A percentile compares a stretch with the other conserved stretches of the same genome.
Evolutionary conservation across 1,284 basidiomycete genomes (phyloP).

Genomic region (Ceratobasidium sp.): DNA sequence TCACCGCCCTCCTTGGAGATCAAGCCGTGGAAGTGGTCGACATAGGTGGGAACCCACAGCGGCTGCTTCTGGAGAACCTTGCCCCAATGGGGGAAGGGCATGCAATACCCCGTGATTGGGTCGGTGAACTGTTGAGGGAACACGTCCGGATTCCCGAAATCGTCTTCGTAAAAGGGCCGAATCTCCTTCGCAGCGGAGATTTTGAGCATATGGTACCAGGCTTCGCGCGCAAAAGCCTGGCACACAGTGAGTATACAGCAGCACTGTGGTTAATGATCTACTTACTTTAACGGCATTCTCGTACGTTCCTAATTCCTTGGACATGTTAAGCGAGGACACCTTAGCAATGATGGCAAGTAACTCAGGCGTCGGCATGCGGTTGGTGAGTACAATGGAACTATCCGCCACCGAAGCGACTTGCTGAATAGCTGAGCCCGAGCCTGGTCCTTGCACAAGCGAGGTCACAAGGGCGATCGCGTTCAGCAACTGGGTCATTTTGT

Average conservation of each 20-base stretch:
- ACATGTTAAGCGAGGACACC: background rate
- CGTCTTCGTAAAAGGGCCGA: background rate
- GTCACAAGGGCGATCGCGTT: background rate
- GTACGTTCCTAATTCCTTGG: background rate
- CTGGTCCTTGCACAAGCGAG: background rate
- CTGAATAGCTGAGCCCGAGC: too few species aligned
- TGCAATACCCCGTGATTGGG: constrained; percentile 1
- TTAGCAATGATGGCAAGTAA: background rate
- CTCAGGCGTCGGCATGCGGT: constrained; percentile 18
- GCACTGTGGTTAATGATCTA: background rate
- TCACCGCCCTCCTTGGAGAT: background rate
- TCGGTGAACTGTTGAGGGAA: background rate
- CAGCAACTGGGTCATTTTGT: background rate
- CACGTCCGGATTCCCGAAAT: background rate
- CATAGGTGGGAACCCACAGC: constrained; percentile 1
- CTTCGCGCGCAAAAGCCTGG: background rate
- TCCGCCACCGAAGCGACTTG: too few species aligned
- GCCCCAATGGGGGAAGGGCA: background rate
- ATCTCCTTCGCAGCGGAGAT: background rate
- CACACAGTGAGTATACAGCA: background rate
- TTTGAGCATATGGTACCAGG: background rate
- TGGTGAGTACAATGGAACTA: background rate
- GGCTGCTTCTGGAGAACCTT: background rate
- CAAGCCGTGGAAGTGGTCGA: background rate
- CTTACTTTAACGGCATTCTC: constrained; percentile 1